Percentiles rank a stretch among this genome's conserved stretches.
Conservation (phyloP, 192 early-diverging fungal genomes). For the Obelidium mucronatum region DNA sequence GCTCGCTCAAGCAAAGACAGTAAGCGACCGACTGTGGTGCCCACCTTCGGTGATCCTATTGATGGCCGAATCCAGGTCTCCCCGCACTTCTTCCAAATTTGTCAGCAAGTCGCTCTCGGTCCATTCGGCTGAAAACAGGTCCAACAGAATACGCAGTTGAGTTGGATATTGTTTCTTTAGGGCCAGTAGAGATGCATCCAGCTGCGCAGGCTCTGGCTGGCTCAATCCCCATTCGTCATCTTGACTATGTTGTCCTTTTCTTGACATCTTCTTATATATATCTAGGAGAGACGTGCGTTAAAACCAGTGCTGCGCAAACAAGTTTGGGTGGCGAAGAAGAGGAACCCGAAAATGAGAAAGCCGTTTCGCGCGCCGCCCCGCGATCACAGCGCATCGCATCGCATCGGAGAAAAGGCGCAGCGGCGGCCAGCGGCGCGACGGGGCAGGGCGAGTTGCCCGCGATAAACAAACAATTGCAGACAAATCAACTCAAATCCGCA, state of each 20-base stretch:
- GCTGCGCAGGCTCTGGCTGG: constrained; percentile 2
- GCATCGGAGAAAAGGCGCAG: too few relatives aligned
- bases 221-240: constrained; percentile 30
- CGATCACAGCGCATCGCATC: too few relatives aligned
- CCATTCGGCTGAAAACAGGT: constrained; percentile 70
- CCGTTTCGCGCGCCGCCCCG: not conserved
- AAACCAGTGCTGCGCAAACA: too few relatives aligned
- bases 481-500: too few relatives aligned
- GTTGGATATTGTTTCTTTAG: constrained; percentile 25
- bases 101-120: constrained; percentile 87
- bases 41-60: constrained; percentile 79
- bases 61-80: constrained; percentile 84
- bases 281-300: too few relatives aligned
- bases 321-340: not conserved
- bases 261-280: constrained; percentile 17
- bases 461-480: too few relatives aligned
- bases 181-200: constrained; percentile 30
- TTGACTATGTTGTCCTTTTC: too few relatives aligned
- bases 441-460: too few relatives aligned
- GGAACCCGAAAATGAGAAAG: not conserved
- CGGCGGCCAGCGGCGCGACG: too few relatives aligned
- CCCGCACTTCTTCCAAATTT: constrained; percentile 83
- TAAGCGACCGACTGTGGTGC: not conserved
- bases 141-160: constrained; percentile 46
- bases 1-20: not conserved